Evolutionary conservation across 2,329 filamentous ascomycete species (phyloP), one percentile per base, ranked within the genome.

Genomic region (Aspergillus ochraceus): DNA sequence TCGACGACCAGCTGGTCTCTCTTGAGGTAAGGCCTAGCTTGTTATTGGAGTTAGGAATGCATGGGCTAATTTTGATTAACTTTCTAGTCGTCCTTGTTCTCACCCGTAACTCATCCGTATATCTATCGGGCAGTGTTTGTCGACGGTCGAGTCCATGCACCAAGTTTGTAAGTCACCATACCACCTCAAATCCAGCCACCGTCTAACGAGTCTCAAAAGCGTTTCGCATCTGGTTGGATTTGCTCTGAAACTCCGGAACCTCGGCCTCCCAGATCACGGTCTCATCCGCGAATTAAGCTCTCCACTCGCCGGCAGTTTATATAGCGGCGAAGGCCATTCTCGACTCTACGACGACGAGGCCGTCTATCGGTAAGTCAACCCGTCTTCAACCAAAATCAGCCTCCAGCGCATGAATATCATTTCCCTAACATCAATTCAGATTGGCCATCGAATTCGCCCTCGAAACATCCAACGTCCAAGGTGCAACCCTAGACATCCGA

Each of bases 71-170:
- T 9, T 51, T 51, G 24, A 12, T 11, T 19, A 22, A 53, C 29
- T 50, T 26, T 30, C 22, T 46, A 82, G 86, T 97, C 93, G 2
- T 92, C 94, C 17, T 87, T 95, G 0, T 96, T 96, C 75, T 90
- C 91, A 0, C 90, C 90, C 0, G 87, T 92, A 4, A 88, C 87
- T 20, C 95, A 99, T 70, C 95, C 95, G 0, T 93, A 97, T 74
- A 94, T 98, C 60, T 96, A 92, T 74, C 88, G 95, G 29, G 91
- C 93, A n/a, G 92, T 96, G 17, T 98, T 98, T 72, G 90, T 99
- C 56, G 94, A 99, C 75, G 91, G 93, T 26, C 88, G 93, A 60
- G 84, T 97, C 36, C 94, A 98, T 73, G 90, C 93, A 0, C 92
- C 93, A 2, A 93, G 96, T 74, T 99, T 99, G 84, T 86, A 71